A percentile compares a stretch with the other conserved stretches of the same genome.
Conservation (phyloP, 805 yeast genomes). For the Candida nonsorbophila region DNA sequence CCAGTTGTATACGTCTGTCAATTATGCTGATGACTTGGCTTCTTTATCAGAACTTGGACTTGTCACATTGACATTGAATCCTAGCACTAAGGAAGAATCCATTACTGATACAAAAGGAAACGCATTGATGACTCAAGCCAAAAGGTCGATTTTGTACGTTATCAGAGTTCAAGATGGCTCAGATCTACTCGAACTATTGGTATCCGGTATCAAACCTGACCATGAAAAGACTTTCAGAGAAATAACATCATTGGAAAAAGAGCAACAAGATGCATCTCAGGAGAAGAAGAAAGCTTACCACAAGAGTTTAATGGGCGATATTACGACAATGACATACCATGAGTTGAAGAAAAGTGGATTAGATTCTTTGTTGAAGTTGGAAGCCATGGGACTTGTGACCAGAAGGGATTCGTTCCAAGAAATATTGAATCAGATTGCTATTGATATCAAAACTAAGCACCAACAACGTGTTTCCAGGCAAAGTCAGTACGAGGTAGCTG, state of each 20-base stretch:
- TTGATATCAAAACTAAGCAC: constrained; percentile 58
- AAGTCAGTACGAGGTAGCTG: constrained; percentile 35
- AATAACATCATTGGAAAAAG: constrained; percentile 45
- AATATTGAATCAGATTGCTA: constrained; percentile 75
- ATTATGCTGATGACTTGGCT: constrained; percentile 35
- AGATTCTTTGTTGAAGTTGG: constrained; percentile 72
- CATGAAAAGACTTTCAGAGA: constrained; percentile 65
- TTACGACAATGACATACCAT: constrained; percentile 52
- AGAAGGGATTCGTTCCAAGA: constrained; percentile 73
- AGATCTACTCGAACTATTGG: constrained; percentile 62
- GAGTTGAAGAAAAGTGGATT: constrained; percentile 74
- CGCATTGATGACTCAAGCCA: constrained; percentile 66
- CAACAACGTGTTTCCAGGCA: constrained; percentile 37
- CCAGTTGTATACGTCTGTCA: constrained; percentile 35
- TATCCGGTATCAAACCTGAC: constrained; percentile 57
- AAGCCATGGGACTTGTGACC: constrained; percentile 56
- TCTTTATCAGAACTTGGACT: constrained; percentile 48
- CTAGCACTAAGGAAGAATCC: constrained; percentile 40
- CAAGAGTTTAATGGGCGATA: constrained; percentile 45
- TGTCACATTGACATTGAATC: constrained; percentile 55
- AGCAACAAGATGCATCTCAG: constrained; percentile 9
- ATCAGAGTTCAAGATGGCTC: constrained; percentile 74
- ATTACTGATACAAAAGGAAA: constrained; percentile 52
- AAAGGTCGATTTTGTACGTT: constrained; percentile 75
- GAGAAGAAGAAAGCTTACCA: constrained; percentile 40